phyloP scores from a whole-genome alignment of 2,329 filamentous ascomycete species.

The Verticillium isaacii region DNA sequence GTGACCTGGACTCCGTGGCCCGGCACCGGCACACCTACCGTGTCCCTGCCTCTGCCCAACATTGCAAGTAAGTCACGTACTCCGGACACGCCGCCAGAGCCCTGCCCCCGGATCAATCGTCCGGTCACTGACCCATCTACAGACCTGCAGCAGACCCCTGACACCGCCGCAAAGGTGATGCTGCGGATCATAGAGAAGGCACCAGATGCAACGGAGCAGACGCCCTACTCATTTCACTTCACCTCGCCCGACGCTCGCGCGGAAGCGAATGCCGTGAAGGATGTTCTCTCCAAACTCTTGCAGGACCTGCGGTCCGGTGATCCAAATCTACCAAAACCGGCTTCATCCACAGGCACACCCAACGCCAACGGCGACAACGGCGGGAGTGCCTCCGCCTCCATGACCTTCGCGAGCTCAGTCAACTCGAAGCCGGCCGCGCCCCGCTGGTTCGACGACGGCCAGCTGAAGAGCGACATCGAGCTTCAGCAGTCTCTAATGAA shows the following conservation, averaged over 20 bases:
- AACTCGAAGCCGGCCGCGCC: constrained; percentile 49
- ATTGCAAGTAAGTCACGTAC: constrained; percentile 67
- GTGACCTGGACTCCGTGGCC: constrained; percentile 78
- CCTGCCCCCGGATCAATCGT: neutral
- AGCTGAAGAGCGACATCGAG: constrained; percentile 71
- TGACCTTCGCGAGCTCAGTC: constrained; percentile 73
- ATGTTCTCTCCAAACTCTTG: constrained; percentile 73
- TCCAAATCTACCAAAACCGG: constrained; percentile 43
- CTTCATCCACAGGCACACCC: constrained; percentile 25
- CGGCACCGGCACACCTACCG: constrained; percentile 54
- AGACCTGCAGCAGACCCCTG: constrained; percentile 95
- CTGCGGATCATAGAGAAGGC: constrained; percentile 82
- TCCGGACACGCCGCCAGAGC: neutral
- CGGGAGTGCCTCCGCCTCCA: constrained; percentile 58
- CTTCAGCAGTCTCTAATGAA: constrained; percentile 87
- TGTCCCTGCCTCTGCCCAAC: constrained; percentile 67
- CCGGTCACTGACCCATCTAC: constrained; percentile 12
- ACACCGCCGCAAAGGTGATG: constrained; percentile 84
- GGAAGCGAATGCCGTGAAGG: constrained; percentile 83
- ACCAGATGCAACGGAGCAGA: constrained; percentile 51
- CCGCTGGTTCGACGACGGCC: constrained; percentile 75
- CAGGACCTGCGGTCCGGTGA: constrained; percentile 59
- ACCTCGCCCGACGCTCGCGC: constrained; percentile 73
- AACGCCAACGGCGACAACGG: constrained; percentile 20
- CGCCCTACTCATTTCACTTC: constrained; percentile 83